A percentile compares a stretch with the other conserved stretches of the same genome.
phyloP scores from a whole-genome alignment of 2,329 filamentous ascomycete genomes.

The Ophiocordyceps camponoti-leonardi region DNA sequence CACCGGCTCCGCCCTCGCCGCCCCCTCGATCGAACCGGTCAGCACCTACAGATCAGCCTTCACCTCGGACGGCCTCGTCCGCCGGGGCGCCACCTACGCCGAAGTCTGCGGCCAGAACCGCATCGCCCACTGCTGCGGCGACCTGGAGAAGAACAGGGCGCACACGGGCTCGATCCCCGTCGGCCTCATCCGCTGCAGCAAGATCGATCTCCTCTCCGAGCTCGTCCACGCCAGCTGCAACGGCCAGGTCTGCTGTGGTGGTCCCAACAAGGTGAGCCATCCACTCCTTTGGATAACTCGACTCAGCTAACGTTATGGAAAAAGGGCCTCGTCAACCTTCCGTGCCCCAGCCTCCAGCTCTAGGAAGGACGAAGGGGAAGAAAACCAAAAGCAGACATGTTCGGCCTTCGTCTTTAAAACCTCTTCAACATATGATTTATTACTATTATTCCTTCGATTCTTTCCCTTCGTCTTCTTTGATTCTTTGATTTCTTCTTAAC shows the following conservation, averaged over 20 bases:
- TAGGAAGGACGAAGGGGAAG: neutral
- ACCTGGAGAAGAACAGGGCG: neutral
- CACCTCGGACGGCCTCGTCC: neutral
- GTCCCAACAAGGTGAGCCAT: neutral
- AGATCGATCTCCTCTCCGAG: neutral
- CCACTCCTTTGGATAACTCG: too few species aligned
- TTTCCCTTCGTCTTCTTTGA: neutral
- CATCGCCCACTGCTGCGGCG: neutral
- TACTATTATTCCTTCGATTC: too few species aligned
- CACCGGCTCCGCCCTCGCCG: neutral
- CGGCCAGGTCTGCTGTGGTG: neutral
- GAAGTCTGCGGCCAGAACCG: neutral
- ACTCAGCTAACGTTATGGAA: too few species aligned
- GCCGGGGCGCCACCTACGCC: neutral
- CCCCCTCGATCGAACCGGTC: neutral
- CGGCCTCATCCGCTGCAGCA: neutral
- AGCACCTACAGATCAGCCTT: neutral
- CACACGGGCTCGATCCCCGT: neutral
- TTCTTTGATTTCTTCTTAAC: neutral
- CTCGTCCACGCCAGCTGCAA: neutral
- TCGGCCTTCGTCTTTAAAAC: too few species aligned
- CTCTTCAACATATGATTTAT: too few species aligned
- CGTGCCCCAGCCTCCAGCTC: neutral
- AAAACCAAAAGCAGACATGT: too few species aligned
- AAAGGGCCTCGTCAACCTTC: neutral